Base-by-base conservation (phyloP, 139 green algal genomes). In the Asterochloris sp. region DNA sequence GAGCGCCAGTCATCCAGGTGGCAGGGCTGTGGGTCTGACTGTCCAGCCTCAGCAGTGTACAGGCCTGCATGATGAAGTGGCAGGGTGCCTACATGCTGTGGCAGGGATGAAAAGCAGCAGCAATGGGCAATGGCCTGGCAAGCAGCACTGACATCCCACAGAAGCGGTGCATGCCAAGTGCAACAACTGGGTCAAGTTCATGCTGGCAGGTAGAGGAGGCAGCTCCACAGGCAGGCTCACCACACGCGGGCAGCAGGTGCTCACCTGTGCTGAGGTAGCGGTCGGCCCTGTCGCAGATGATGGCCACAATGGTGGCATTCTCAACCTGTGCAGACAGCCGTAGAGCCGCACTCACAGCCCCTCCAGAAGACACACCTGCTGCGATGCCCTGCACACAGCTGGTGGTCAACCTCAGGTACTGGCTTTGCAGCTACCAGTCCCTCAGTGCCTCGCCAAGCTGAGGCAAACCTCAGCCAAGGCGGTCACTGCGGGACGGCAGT, bases 211-310 rank as follows among this genome's bases (percentile, higher is more conserved):
- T 6, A 54, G 38, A 54, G 38, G 38, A 54, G 38, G 38, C 38
- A 54, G 38, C 38, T 54, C 38, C 38, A 54, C 4, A 54, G 38
- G 38, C 38, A 10, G 38, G 38, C 38, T 54, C 38, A 54, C 38
- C 38, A 54, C 38, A 10, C 38, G 38, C 38, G 38, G 2, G 38
- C 38, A 54, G 38, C 38, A 54, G 38, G 38, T 6, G 27, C 71
- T 63, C 26, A 83, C 78, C 86, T 67, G 84, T 89, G 0, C 84
- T 89, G 12, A 90, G 87, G 73, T 90, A 90, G n/a, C 87, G 63
- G 76, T 90, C 87, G 60, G 84, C 87, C 9, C 87, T 69, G 79
- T 90, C 87, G 78, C 87, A 90, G 15, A 90, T 68, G 21, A 90
- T 88, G 29, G 67, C 82, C 27, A 83, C 79, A 38, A 89, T 90